Evolutionary conservation across 768 basidiomycete genomes (phyloP).

Genomic region (Asterophora lycoperdoides): DNA sequence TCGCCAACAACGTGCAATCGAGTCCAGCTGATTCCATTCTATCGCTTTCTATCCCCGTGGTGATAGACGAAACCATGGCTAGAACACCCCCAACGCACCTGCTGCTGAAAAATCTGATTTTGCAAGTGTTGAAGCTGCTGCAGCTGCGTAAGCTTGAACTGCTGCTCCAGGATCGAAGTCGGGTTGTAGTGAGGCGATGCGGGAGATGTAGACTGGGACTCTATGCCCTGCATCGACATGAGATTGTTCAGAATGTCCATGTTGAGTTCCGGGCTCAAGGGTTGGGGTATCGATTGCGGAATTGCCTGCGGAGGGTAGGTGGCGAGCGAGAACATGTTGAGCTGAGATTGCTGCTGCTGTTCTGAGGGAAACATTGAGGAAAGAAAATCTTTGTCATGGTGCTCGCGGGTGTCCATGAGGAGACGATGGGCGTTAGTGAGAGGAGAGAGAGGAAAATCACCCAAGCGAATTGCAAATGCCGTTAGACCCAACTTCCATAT

Average conservation of each 20-base stretch:
- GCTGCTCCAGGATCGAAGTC: slow-evolving; percentile 64
- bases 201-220: slow-evolving; percentile 23
- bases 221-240: slow-evolving; percentile 47
- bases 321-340: slow-evolving; percentile 6
- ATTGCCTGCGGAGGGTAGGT: slow-evolving; percentile 9
- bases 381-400: slow-evolving; percentile 22
- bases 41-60: too few relatives aligned
- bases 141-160: slow-evolving; percentile 72
- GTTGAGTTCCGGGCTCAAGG: slow-evolving; percentile 32
- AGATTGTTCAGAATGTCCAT: slow-evolving; percentile 51
- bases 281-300: slow-evolving; percentile 11
- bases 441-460: background rate
- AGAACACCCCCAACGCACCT: slow-evolving; percentile 44
- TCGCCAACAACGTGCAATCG: too few relatives aligned
- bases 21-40: too few relatives aligned
- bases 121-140: slow-evolving; percentile 71
- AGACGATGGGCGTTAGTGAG: slow-evolving; percentile 5
- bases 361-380: slow-evolving; percentile 17
- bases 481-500: slow-evolving; percentile 4
- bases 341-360: slow-evolving; percentile 9
- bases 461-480: background rate
- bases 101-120: slow-evolving; percentile 85
- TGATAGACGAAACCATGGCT: slow-evolving; percentile 3
- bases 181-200: slow-evolving; percentile 30
- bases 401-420: slow-evolving; percentile 17